These are phyloP conservation scores for Acanthamoeba castellanii DNA, from an alignment of 208 protist species.

Conservation along the genomic window DNA sequence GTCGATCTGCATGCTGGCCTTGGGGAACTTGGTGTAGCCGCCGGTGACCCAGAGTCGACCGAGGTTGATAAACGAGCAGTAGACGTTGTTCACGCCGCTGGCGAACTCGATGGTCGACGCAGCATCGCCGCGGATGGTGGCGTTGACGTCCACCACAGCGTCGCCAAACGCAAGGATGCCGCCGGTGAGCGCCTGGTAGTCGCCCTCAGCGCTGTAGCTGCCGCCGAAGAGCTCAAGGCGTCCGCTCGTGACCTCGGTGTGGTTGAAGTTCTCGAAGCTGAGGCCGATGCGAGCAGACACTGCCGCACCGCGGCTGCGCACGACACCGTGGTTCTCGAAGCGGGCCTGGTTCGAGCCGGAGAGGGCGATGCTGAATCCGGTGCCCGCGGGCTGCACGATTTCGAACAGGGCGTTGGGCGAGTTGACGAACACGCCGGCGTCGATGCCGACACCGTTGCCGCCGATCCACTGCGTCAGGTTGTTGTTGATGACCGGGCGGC, in stretches of 20 bases:
- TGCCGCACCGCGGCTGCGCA: constrained; percentile 39
- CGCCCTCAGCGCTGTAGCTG: constrained; percentile 64
- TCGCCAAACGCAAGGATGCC: constrained; percentile 62
- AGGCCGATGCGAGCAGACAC: constrained; percentile 1
- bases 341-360: neutral
- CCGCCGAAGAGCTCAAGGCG: constrained; percentile 42
- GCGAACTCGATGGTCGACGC: constrained; percentile 65
- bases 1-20: constrained; percentile 6
- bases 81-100: constrained; percentile 38
- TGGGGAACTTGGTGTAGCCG: constrained; percentile 61
- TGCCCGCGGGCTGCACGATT: constrained; percentile 47
- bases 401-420: constrained; percentile 46
- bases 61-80: constrained; percentile 59
- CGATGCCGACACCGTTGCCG: constrained; percentile 35
- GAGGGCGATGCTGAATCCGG: neutral
- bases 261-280: constrained; percentile 50
- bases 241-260: constrained; percentile 8
- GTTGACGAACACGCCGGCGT: constrained; percentile 63
- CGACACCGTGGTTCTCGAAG: constrained; percentile 10
- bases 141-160: constrained; percentile 38
- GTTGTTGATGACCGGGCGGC: constrained; percentile 57
- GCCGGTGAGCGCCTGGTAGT: constrained; percentile 47
- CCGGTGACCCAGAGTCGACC: constrained; percentile 45
- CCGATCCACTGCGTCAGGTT: constrained; percentile 54
- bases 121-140: constrained; percentile 10